phyloP scores from a whole-genome alignment of 805 yeast species.

The Ogataea pilisensis region DNA sequence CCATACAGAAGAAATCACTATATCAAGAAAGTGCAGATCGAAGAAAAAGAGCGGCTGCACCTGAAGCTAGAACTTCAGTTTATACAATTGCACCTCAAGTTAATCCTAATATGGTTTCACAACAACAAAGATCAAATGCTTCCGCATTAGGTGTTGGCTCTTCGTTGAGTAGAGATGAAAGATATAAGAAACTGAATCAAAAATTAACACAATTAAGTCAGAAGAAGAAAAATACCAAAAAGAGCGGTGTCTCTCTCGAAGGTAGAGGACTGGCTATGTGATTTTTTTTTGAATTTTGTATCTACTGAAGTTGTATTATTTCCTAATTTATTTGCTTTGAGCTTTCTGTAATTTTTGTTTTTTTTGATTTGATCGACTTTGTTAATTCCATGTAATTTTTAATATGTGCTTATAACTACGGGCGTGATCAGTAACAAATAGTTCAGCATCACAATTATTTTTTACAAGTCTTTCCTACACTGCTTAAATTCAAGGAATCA shows the following conservation, averaged over 20 bases:
- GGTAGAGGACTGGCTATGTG: conserved; percentile 47
- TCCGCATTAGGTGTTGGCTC: conserved; percentile 45
- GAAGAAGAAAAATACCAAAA: conserved; percentile 48
- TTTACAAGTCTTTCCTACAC: no score
- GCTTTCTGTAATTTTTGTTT: no score
- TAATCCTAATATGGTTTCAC: conserved; percentile 41
- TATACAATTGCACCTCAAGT: conserved; percentile 88
- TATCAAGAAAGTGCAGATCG: conserved; percentile 90
- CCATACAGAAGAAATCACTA: conserved; percentile 47
- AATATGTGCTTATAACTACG: no score
- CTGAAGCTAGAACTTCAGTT: conserved; percentile 84
- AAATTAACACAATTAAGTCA: conserved; percentile 46
- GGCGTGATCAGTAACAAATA: no score
- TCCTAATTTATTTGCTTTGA: no score
- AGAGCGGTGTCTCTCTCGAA: conserved; percentile 76
- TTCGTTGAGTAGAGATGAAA: conserved; percentile 61
- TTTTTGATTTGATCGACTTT: no score
- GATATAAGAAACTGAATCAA: conserved; percentile 72
- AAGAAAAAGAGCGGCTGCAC: conserved; percentile 93
- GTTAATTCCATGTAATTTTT: no score
- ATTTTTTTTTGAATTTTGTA: no score
- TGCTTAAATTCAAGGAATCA: no score
- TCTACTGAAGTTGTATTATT: not conserved
- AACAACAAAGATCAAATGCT: conserved; percentile 37
- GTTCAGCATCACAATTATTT: no score